Evolutionary conservation across 2,329 filamentous ascomycete species (phyloP).

Genomic region (Amesomyces nigricolor): DNA sequence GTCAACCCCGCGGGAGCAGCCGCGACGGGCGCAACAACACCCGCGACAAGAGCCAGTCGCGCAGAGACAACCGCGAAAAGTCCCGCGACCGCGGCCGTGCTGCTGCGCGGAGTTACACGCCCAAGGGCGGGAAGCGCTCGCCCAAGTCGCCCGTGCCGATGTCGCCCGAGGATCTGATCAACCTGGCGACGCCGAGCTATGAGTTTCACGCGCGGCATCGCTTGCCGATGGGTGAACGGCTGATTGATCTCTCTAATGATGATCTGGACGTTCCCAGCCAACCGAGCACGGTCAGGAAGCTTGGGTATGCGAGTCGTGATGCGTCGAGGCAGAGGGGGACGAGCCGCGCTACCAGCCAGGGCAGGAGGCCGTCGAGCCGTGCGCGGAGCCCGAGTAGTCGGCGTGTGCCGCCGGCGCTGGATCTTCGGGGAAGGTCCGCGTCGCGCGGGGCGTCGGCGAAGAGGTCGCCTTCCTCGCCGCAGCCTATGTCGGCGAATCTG

Average conservation of each 20-base stretch:
- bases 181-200: constrained; percentile 47
- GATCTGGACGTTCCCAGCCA: constrained; percentile 34
- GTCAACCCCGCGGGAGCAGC: constrained; percentile 51
- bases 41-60: constrained; percentile 42
- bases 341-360: constrained; percentile 46
- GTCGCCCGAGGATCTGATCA: constrained; percentile 80
- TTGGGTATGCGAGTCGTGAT: constrained; percentile 29
- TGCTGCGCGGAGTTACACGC: constrained; percentile 54
- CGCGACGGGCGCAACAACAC: constrained; percentile 37
- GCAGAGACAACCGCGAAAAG: constrained; percentile 49
- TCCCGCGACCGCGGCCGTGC: constrained; percentile 68
- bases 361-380: constrained; percentile 20
- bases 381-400: constrained; percentile 42
- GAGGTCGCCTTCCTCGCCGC: constrained; percentile 73
- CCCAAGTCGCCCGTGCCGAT: constrained; percentile 90
- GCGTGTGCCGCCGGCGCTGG: constrained; percentile 36
- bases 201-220: constrained; percentile 26
- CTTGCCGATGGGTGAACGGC: constrained; percentile 19
- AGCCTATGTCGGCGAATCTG: constrained; percentile 62
- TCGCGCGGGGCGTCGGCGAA: constrained; percentile 52
- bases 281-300: constrained; percentile 42
- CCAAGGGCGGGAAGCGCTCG: constrained; percentile 73
- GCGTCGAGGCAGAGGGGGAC: constrained; percentile 31
- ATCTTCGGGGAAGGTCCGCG: constrained; percentile 56
- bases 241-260: constrained; percentile 29